Evolutionary conservation across 345 rosid genomes (phyloP).

Genomic region (Murraya koenigii): DNA sequence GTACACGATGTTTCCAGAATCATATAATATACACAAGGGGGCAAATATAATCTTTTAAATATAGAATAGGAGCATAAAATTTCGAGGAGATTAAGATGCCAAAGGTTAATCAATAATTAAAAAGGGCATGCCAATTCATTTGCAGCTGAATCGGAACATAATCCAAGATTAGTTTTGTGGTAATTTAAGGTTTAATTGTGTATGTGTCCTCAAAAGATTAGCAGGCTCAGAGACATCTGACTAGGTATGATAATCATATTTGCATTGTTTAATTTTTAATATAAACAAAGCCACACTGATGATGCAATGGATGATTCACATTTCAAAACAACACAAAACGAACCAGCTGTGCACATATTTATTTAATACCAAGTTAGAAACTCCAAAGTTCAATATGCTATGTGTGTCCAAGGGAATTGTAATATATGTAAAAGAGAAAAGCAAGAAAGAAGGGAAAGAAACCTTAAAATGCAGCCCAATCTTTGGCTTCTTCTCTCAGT

Average conservation of each 20-base stretch:
- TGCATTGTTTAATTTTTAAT: not conserved
- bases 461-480: constrained; percentile 29
- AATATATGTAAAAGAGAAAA: constrained; percentile 9
- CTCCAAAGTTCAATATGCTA: not conserved
- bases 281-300: constrained; percentile 15
- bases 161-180: constrained; percentile 20
- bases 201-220: not conserved
- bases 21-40: constrained; percentile 18
- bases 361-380: not conserved
- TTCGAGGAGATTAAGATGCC: constrained; percentile 55
- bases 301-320: constrained; percentile 22
- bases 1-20: constrained; percentile 7
- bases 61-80: constrained; percentile 5
- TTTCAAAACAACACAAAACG: constrained; percentile 2
- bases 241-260: constrained; percentile 13
- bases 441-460: constrained; percentile 11
- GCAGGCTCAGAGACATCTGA: constrained; percentile 18
- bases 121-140: constrained; percentile 10
- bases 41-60: constrained; percentile 16
- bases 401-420: constrained; percentile 9
- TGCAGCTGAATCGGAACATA: constrained; percentile 20
- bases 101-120: constrained; percentile 10
- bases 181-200: not conserved
- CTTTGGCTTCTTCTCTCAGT: constrained; percentile 18
- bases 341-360: constrained; percentile 8